Evolutionary conservation across 148 eudicot genomes (phyloP), one percentile per base, ranked within the genome.

Genomic region (Persicaria tinctoria): DNA sequence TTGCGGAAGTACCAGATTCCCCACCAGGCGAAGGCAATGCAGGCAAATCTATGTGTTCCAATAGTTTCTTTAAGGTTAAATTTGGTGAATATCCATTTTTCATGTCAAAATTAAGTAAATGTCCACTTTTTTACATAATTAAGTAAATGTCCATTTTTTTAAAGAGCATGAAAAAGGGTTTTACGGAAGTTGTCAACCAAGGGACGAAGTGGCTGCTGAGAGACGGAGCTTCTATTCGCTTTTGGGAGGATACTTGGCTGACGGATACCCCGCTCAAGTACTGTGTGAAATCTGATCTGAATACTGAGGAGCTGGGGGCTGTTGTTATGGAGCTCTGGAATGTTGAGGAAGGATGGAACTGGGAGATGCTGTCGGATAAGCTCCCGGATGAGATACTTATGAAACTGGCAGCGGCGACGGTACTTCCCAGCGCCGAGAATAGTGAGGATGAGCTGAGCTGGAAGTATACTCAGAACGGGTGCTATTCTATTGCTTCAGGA

Each of bases 231-330:
- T 51, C 54, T 0, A 9, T 51, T 51, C 13, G 54, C 0, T 51
- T 51, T 2, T 51, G 54, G 54, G 11, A 12, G 0, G 54, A 51
- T 1, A 3, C 0, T 0, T 51, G 54, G 54, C 54, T 51, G 0
- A 12, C 13, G 0, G 13, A 51, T 3, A 14, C 0, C 0, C 54
- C 54, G 0, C 1, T 51, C 14, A 14, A 51, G 16, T 8, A 12
- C 3, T 0, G 9, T 0, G 54, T 14, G 0, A 11, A 0, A 12
- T 12, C 14, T 1, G 0, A 0, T 1, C 2, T 51, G 3, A 14
- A 51, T 2, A 4, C 54, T 12, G 16, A 10, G 2, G 14, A 51
- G 0, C 13, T 1, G 54, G 3, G 1, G 0, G 13, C 1, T 8
- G 12, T 2, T 13, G 54, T 4, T 4, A 8, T 12, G 2, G 54